Evolutionary conservation across 345 rosid genomes (phyloP), one percentile per base, ranked within the genome.

Genomic region (Aquilaria sinensis): DNA sequence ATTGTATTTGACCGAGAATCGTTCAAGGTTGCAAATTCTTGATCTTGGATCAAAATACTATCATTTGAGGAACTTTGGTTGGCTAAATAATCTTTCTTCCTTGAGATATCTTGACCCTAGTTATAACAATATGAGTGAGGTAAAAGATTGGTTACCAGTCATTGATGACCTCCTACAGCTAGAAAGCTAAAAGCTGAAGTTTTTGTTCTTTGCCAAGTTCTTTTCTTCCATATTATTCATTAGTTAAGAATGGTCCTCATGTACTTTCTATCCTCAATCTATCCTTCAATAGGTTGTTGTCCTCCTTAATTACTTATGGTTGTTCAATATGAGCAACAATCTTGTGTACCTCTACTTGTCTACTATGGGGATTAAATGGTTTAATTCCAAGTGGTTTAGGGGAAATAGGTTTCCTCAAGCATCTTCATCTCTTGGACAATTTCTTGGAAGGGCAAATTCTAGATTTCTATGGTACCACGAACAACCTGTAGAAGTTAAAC

Each of bases 11-110:
- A 48, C 64, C 9, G 49, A 49, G 12, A 70, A 70, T 41, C 68
- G 32, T 13, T 63, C 73, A 1, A 51, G 14, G 7, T 58, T 70
- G 54, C 60, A 31, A 8, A 57, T 57, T 41, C 68, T 70, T 63
- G 33, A 58, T 32, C 29, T 69, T 5, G 33, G 63, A 2, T 0
- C 12, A 9, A 69, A 50, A 51, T 1, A 47, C 11, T 45, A 51
- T 1, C 16, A 10, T 13, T 0, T 32, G 9, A 14, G 49, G 30
- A 33, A 53, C 15, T 37, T 51, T 16, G 53, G 47, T 1, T 70
- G 68, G 64, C 49, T 70, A 58, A 57, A 33, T 14, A 31, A 31
- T 47, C 61, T 68, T 6, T 34, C 47, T 23, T 33, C 47, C 15
- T 47, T 63, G 23, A 52, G 4, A 14, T 16, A 51, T 65, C 48